Base-by-base conservation (phyloP, 106 monocot genomes). In the Allium sativum region DNA sequence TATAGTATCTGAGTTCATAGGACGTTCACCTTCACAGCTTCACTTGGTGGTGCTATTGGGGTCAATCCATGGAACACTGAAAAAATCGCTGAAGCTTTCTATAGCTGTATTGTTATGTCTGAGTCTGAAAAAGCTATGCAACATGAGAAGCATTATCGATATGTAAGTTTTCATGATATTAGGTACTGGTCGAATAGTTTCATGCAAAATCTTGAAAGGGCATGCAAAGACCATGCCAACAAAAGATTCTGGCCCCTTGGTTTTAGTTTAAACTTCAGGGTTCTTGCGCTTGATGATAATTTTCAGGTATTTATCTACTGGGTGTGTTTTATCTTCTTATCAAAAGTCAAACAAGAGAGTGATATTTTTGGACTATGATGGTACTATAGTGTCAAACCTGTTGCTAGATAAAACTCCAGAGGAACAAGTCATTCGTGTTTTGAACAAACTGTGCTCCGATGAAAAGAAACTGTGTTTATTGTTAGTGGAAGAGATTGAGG, bases 11-110 rank as follows among this genome's bases (percentile, higher is more conserved):
- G 85, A 85, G 59, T 81, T 81, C 42, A 76, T 85, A 14, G 85
- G 85, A 3, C 81, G 81, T 44, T 85, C 85, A 0, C 85, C 77
- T 4, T 85, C n/a, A n/a, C n/a, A n/a, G n/a, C n/a, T n/a, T n/a
- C 85, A 6, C 59, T 85, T 13, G 81, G 85, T 21, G 85, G 85
- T 12, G 80, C 85, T 13, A 68, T 85, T 18, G 51, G 85, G 44
- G 58, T 75, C 47, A 85, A 85, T 51, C 85, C 80, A 0, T 85
- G 85, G 85, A 81, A 73, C 18, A 54, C 72, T 19, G 81, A 81
- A 48, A 58, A 70, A 0, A 65, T 70, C 0, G 77, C 76, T 0
- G 81, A 85, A 15, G 85, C 81, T 0, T 70, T 85, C 68, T 54
- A 81, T 47, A 45, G 50, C 18, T 77, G 74, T 0, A 46, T 85